A percentile compares a stretch with the other conserved stretches of the same genome.
Evolutionary conservation across 768 basidiomycete species (phyloP).

Genomic region (Cantharellus anzutake): DNA sequence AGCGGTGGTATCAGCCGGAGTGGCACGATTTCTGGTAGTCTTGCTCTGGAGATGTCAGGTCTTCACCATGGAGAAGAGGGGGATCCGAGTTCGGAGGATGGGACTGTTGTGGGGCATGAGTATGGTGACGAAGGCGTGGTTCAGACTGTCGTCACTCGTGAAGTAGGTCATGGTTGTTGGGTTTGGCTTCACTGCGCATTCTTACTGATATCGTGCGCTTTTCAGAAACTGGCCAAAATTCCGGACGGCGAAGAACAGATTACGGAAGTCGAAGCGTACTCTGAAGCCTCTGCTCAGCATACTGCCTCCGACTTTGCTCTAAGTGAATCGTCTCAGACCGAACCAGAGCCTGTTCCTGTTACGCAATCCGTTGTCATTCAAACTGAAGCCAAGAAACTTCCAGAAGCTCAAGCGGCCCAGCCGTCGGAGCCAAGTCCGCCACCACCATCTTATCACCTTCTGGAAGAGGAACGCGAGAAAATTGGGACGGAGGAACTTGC

Average conservation of each 20-base stretch:
- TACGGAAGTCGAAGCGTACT: conserved; percentile 40
- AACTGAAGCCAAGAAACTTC: too few species aligned
- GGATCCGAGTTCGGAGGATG: conserved; percentile 24
- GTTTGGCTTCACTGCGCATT: background rate
- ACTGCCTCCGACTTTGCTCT: conserved; percentile 34
- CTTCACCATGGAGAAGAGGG: background rate
- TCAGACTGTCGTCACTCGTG: conserved; percentile 65
- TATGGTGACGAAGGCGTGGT: conserved; percentile 60
- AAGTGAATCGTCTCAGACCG: conserved; percentile 37
- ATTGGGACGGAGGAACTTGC: conserved; percentile 39
- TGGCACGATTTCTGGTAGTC: conserved; percentile 14
- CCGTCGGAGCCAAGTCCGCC: conserved; percentile 18
- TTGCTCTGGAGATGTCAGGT: conserved; percentile 16
- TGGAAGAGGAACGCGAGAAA: conserved; percentile 19
- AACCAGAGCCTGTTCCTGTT: conserved; percentile 18
- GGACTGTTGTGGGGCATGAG: conserved; percentile 35
- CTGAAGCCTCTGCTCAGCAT: conserved; percentile 54
- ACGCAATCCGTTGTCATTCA: too few species aligned
- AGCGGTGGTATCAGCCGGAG: conserved; percentile 5
- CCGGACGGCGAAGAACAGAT: too few species aligned
- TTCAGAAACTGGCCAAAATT: conserved; percentile 11
- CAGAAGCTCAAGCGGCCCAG: too few species aligned
- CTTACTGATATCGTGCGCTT: conserved; percentile 15
- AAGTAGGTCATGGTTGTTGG: conserved; percentile 18
- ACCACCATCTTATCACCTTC: conserved; percentile 45